A percentile compares a stretch with the other conserved stretches of the same genome.
Evolutionary conservation across 306 rosid species (phyloP).

Genomic region (Cercis canadensis): DNA sequence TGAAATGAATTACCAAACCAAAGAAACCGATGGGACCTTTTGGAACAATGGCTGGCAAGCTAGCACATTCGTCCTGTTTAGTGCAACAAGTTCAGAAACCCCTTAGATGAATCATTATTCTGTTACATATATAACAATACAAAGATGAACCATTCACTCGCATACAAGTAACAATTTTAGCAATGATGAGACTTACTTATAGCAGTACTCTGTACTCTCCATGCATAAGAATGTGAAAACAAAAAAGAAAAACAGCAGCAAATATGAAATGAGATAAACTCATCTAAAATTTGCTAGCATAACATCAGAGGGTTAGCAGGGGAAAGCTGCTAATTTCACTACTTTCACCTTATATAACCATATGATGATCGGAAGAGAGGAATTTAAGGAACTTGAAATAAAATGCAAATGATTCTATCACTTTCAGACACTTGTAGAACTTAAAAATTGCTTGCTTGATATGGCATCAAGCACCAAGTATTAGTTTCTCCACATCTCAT

Average conservation of each 20-base stretch:
- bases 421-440: neutral
- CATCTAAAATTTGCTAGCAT: neutral
- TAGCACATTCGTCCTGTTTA: slow-evolving; percentile 86
- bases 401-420: slow-evolving; percentile 2
- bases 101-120: slow-evolving; percentile 22
- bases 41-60: slow-evolving; percentile 92
- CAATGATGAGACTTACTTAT: slow-evolving; percentile 2
- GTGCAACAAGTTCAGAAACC: slow-evolving; percentile 41
- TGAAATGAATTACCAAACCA: slow-evolving; percentile 76
- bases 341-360: neutral
- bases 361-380: neutral
- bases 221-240: slow-evolving; percentile 25
- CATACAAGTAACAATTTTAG: slow-evolving; percentile 5
- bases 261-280: slow-evolving; percentile 3
- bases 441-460: too few relatives aligned
- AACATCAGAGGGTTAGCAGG: neutral
- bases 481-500: slow-evolving; percentile 8
- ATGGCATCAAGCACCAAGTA: neutral
- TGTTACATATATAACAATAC: neutral
- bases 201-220: too few relatives aligned
- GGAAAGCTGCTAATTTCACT: neutral
- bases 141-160: neutral
- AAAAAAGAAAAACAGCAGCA: neutral
- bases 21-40: slow-evolving; percentile 89
- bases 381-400: neutral